These are phyloP conservation scores for Phlyctochytrium planicorne DNA, from an alignment of 192 early-diverging fungal genomes.

Conservation along the genomic window DNA sequence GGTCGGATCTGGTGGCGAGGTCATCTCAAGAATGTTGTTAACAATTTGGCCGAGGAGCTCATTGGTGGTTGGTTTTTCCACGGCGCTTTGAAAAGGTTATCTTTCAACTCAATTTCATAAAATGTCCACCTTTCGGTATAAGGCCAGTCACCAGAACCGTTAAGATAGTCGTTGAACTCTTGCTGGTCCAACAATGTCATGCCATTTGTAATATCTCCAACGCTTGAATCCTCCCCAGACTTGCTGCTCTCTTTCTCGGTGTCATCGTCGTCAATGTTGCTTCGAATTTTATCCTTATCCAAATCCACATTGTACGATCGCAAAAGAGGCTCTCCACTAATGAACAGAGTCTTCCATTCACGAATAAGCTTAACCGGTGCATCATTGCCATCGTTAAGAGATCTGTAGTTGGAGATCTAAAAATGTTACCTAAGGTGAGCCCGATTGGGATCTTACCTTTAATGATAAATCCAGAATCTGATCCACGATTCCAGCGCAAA, in stretches of 20 bases:
- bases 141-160: constrained; percentile 46
- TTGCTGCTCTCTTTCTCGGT: neutral
- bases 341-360: constrained; percentile 61
- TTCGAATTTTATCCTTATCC: constrained; percentile 38
- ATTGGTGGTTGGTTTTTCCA: constrained; percentile 34
- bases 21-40: constrained; percentile 46
- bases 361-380: constrained; percentile 44
- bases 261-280: neutral
- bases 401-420: constrained; percentile 53
- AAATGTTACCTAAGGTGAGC: constrained; percentile 1
- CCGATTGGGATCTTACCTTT: constrained; percentile 36
- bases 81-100: neutral
- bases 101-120: constrained; percentile 7
- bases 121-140: constrained; percentile 21
- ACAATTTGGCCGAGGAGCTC: constrained; percentile 41
- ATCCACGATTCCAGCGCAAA: constrained; percentile 38
- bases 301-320: constrained; percentile 38
- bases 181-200: constrained; percentile 49
- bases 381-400: constrained; percentile 51
- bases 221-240: constrained; percentile 11
- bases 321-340: constrained; percentile 37
- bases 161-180: constrained; percentile 56
- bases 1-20: constrained; percentile 35
- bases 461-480: constrained; percentile 50
- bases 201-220: constrained; percentile 27